These are phyloP conservation scores for Penicillium sp. DNA, from an alignment of 2,329 filamentous ascomycete genomes.

Conservation along the genomic window DNA sequence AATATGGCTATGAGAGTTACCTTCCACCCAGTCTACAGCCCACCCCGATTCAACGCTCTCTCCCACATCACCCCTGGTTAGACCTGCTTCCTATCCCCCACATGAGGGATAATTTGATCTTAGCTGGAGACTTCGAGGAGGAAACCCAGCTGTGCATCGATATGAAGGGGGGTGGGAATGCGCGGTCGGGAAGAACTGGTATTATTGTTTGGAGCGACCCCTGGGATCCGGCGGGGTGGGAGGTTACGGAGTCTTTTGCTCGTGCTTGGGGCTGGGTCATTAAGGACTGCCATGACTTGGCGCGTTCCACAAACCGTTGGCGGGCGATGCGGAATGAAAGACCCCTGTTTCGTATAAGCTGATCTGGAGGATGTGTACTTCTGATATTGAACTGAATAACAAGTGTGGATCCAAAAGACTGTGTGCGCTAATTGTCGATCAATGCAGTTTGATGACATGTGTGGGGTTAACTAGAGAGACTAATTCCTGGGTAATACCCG, in stretches of 20 bases:
- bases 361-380: neutral
- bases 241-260: constrained; percentile 26
- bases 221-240: constrained; percentile 31
- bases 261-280: constrained; percentile 31
- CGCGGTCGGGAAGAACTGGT: constrained; percentile 6
- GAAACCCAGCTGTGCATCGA: constrained; percentile 19
- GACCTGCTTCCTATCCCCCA: constrained; percentile 23
- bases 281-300: constrained; percentile 23
- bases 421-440: neutral
- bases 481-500: neutral
- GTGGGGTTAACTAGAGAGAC: neutral
- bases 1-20: neutral
- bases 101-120: constrained; percentile 25
- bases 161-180: constrained; percentile 13
- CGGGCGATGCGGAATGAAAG: constrained; percentile 25
- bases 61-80: constrained; percentile 27
- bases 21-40: constrained; percentile 19
- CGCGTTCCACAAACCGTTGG: constrained; percentile 31
- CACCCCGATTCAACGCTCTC: constrained; percentile 19
- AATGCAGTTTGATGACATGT: neutral
- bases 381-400: too few relatives aligned
- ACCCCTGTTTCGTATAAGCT: constrained; percentile 5
- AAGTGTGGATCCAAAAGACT: too few relatives aligned
- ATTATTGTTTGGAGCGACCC: constrained; percentile 31
- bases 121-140: constrained; percentile 15